Evolutionary conservation across 2,329 filamentous ascomycete genomes (phyloP).

Genomic region (Ilyonectria robusta): DNA sequence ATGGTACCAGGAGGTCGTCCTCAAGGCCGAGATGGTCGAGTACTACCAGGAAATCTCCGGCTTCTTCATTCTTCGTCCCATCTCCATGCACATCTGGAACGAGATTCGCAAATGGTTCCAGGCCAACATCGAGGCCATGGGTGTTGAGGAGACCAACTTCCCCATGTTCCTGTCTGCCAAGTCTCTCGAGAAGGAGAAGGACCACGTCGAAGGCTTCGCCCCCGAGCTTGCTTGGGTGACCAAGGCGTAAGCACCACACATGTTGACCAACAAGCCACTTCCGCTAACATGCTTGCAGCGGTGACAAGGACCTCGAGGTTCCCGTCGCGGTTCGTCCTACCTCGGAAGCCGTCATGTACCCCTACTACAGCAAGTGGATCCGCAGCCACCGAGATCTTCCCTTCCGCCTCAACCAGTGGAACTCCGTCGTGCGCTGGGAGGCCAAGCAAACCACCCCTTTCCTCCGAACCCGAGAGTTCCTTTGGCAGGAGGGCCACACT

Average conservation of each 20-base stretch:
- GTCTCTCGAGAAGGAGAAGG: conserved; percentile 90
- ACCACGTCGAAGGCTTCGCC: conserved; percentile 98
- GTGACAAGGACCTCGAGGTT: conserved; percentile 92
- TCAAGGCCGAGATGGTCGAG: conserved; percentile 97
- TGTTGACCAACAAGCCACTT: neutral
- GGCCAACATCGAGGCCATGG: conserved; percentile 86
- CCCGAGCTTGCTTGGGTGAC: conserved; percentile 93
- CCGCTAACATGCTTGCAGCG: conserved; percentile 64
- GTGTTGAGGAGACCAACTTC: conserved; percentile 96
- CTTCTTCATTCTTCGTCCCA: conserved; percentile 91
- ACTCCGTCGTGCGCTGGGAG: conserved; percentile 93
- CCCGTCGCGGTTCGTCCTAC: conserved; percentile 78
- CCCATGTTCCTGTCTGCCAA: conserved; percentile 95
- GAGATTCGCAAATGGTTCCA: conserved; percentile 78
- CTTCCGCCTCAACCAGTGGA: conserved; percentile 97
- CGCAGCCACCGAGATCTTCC: conserved; percentile 95
- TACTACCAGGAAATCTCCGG: conserved; percentile 97
- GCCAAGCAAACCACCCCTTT: conserved; percentile 94
- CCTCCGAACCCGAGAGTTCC: conserved; percentile 91
- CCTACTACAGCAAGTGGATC: conserved; percentile 97
- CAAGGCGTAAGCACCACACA: conserved; percentile 72
- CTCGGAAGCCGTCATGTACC: conserved; percentile 90
- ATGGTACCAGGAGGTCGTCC: conserved; percentile 98
- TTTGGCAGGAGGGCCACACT: conserved; percentile 97
- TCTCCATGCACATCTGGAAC: conserved; percentile 77